Evolutionary conservation across 2,329 filamentous ascomycete species (phyloP).

Genomic region (Sporothrix phasma): DNA sequence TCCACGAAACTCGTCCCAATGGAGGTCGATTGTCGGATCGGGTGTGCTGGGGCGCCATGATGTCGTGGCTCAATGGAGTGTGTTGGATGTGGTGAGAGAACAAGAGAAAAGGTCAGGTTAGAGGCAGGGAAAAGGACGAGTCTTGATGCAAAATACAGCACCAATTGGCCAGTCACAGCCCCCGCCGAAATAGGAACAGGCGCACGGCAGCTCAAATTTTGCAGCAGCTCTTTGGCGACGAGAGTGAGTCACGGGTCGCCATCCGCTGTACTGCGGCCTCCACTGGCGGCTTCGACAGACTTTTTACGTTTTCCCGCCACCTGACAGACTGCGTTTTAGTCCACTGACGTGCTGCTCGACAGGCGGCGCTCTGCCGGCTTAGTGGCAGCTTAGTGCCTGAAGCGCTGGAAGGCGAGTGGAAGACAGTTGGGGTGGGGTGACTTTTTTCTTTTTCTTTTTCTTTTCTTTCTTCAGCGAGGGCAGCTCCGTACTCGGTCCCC

Average conservation of each 20-base stretch:
- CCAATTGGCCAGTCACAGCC: background rate
- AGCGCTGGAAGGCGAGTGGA: no score
- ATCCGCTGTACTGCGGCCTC: background rate
- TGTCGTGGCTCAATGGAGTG: background rate
- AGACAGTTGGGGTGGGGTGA: no score
- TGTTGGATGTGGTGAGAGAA: background rate
- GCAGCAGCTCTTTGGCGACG: background rate
- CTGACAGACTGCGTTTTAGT: background rate
- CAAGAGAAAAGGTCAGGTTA: background rate
- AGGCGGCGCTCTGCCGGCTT: no score
- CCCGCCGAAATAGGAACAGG: background rate
- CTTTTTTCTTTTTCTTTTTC: background rate
- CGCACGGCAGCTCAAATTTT: background rate
- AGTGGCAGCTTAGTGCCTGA: no score
- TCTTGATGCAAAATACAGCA: background rate
- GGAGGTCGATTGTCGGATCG: conserved; percentile 17
- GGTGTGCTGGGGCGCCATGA: conserved; percentile 3
- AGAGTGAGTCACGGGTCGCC: background rate
- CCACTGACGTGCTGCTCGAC: no score
- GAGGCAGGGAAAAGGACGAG: background rate
- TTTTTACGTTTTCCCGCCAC: conserved; percentile 5
- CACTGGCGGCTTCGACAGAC: background rate
- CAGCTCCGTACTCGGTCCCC: conserved; percentile 3
- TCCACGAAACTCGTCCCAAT: conserved; percentile 17
- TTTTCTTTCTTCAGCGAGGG: background rate